A percentile compares a stretch with the other conserved stretches of the same genome.
Evolutionary conservation across 768 basidiomycete species (phyloP).

Genomic region (Antrodiella citrinella): DNA sequence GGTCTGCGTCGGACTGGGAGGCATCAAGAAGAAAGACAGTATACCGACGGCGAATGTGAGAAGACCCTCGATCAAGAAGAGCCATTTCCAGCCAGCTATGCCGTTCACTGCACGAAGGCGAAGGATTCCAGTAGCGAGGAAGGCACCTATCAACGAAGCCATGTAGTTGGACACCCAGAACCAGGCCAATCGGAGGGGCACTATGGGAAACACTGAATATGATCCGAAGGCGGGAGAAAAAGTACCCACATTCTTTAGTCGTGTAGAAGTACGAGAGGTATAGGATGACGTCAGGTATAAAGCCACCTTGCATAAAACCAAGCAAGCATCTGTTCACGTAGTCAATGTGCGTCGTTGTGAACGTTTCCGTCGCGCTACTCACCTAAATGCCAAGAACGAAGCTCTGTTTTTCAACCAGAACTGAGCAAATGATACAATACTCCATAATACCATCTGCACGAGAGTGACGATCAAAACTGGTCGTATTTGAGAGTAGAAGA

Average conservation of each 20-base stretch:
- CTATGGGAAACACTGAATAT: conserved; percentile 16
- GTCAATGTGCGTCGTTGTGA: neutral
- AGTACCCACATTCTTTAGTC: conserved; percentile 38
- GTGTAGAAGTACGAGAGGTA: conserved; percentile 64
- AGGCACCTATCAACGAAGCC: conserved; percentile 49
- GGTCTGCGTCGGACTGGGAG: conserved; percentile 57
- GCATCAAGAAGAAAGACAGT: conserved; percentile 48
- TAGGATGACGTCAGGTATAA: conserved; percentile 57
- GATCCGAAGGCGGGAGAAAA: neutral
- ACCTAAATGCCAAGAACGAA: conserved; percentile 50
- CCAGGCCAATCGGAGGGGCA: conserved; percentile 58
- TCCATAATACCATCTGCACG: conserved; percentile 50
- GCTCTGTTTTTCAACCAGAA: conserved; percentile 47
- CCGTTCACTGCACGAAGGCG: conserved; percentile 44
- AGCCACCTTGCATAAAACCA: conserved; percentile 57
- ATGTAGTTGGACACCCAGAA: conserved; percentile 62
- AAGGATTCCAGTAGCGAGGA: conserved; percentile 59
- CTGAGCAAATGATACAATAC: conserved; percentile 44
- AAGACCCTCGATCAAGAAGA: conserved; percentile 48
- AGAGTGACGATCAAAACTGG: neutral
- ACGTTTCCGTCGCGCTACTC: neutral
- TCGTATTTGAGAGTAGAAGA: neutral
- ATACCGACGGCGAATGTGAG: conserved; percentile 43
- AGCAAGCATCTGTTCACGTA: conserved; percentile 33
- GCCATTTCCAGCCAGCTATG: conserved; percentile 48